Percentiles rank a stretch among this genome's conserved stretches.
phyloP scores from a whole-genome alignment of 139 green algal genomes.

The Monoraphidium neglectum region DNA sequence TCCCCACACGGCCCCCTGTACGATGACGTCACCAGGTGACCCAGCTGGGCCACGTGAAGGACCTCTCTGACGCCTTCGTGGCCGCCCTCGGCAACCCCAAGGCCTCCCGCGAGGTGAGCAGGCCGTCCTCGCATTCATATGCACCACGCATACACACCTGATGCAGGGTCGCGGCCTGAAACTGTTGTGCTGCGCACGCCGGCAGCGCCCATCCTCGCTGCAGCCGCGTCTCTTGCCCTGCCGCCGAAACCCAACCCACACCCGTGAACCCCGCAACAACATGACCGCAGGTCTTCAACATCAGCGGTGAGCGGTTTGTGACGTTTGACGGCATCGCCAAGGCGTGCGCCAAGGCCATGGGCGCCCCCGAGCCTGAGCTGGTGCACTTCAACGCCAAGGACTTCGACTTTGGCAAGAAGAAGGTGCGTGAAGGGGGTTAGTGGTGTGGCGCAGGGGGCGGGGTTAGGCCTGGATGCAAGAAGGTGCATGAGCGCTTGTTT shows the following conservation, averaged over 20 bases:
- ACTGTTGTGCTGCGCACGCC: too few relatives aligned
- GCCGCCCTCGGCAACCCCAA: conserved; percentile 80
- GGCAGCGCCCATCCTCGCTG: too few relatives aligned
- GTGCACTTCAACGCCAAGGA: conserved; percentile 97
- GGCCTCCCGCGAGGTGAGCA: conserved; percentile 50
- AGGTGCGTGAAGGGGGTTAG: conserved; percentile 18
- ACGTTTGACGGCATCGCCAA: conserved; percentile 96
- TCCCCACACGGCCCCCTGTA: background rate
- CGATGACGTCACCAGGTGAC: conserved; percentile 26
- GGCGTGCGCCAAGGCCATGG: conserved; percentile 88
- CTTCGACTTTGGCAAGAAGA: conserved; percentile 92
- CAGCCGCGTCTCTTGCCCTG: too few relatives aligned
- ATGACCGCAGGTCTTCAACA: conserved; percentile 77
- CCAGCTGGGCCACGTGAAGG: conserved; percentile 91
- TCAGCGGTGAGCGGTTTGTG: conserved; percentile 78
- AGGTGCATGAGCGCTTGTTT: too few relatives aligned
- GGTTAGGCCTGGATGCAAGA: too few relatives aligned
- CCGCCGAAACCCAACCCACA: too few relatives aligned
- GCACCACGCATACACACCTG: too few relatives aligned
- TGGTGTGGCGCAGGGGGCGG: background rate
- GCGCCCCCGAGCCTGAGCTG: conserved; percentile 84
- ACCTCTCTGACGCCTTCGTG: conserved; percentile 87
- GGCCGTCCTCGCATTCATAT: too few relatives aligned
- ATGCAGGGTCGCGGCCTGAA: too few relatives aligned
- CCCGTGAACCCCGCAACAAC: too few relatives aligned